phyloP scores from a whole-genome alignment of 1,284 basidiomycete genomes.

The Xanthoconium separans region DNA sequence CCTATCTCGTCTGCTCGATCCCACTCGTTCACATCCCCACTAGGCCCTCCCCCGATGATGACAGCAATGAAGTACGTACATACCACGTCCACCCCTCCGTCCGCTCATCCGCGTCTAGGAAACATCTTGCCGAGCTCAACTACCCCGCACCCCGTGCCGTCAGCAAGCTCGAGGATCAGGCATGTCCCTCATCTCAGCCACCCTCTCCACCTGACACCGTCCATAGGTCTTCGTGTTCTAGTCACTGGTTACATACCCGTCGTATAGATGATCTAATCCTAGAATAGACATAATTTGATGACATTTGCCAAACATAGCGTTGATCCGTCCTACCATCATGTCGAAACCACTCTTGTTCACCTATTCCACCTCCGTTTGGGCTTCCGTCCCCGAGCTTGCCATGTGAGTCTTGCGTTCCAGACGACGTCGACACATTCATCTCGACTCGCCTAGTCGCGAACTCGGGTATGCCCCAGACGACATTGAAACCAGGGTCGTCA shows the following conservation, averaged over 20 bases:
- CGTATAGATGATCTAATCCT: slow-evolving; percentile 4
- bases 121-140: slow-evolving; percentile 83
- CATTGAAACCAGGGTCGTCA: slow-evolving; percentile 38
- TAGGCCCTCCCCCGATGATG: slow-evolving; percentile 95
- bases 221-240: slow-evolving; percentile 66
- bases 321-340: slow-evolving; percentile 1
- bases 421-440: not conserved
- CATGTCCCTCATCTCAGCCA: slow-evolving; percentile 33
- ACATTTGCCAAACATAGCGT: not conserved
- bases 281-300: slow-evolving; percentile 5
- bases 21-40: slow-evolving; percentile 3
- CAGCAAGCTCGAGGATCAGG: slow-evolving; percentile 92
- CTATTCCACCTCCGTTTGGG: slow-evolving; percentile 48
- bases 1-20: not conserved
- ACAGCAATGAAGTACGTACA: slow-evolving; percentile 88
- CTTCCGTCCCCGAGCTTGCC: slow-evolving; percentile 48
- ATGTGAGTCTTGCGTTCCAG: slow-evolving; percentile 34
- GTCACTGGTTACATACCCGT: slow-evolving; percentile 15
- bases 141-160: slow-evolving; percentile 89
- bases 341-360: slow-evolving; percentile 39
- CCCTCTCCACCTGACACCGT: slow-evolving; percentile 3
- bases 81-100: not conserved
- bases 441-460: slow-evolving; percentile 35
- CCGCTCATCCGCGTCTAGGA: slow-evolving; percentile 46
- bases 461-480: slow-evolving; percentile 40